phyloP scores from a whole-genome alignment of 1,139 yeast genomes.

The Yamadazyma atlantica region DNA sequence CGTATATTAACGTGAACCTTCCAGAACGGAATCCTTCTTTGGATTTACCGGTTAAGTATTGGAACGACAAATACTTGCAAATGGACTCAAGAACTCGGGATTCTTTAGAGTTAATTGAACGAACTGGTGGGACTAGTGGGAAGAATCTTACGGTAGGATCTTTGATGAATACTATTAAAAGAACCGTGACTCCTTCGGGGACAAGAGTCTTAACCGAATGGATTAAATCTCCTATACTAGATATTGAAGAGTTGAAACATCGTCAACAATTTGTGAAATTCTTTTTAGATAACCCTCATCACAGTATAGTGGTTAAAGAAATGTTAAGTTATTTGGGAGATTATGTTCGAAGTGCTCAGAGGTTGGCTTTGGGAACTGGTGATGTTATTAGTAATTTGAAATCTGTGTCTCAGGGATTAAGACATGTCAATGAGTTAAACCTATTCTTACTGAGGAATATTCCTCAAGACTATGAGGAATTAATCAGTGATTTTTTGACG shows the following conservation, averaged over 20 bases:
- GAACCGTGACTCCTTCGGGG: conserved; percentile 82
- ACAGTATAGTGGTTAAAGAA: conserved; percentile 13
- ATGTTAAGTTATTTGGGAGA: conserved; percentile 34
- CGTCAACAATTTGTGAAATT: conserved; percentile 65
- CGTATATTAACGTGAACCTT: conserved; percentile 40
- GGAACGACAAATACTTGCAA: conserved; percentile 57
- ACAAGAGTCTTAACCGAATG: conserved; percentile 74
- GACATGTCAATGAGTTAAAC: conserved; percentile 25
- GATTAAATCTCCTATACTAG: conserved; percentile 78
- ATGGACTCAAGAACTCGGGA: conserved; percentile 82
- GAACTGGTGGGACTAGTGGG: conserved; percentile 48
- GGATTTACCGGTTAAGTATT: conserved; percentile 37
- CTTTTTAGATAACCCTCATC: conserved; percentile 39
- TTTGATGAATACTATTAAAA: conserved; percentile 60
- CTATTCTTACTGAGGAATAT: conserved; percentile 18
- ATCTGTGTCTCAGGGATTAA: conserved; percentile 33
- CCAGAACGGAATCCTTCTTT: conserved; percentile 40
- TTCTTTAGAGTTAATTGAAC: conserved; percentile 67
- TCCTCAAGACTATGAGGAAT: conserved; percentile 4
- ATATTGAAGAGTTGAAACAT: conserved; percentile 49
- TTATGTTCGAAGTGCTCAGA: conserved; percentile 38
- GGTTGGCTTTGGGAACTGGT: conserved; percentile 37
- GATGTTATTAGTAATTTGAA: conserved; percentile 32
- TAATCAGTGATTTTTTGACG: conserved; percentile 20
- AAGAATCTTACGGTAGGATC: conserved; percentile 67